These are phyloP conservation scores for Rhodosporidiobolus sp. DNA, from an alignment of 768 basidiomycete species.

Conservation along the genomic window DNA sequence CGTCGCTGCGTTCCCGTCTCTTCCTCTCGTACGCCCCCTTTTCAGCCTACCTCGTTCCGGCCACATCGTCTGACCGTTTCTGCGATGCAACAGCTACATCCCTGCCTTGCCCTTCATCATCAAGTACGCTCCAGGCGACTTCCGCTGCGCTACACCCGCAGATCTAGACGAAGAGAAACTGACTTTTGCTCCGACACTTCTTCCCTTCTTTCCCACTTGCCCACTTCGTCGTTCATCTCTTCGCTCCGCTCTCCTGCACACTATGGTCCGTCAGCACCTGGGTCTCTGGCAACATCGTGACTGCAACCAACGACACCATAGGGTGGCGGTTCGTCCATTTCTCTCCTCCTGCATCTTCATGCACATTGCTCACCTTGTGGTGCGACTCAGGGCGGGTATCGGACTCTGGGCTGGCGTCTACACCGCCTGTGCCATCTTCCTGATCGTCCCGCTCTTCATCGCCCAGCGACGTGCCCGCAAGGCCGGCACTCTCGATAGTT, in stretches of 20 bases:
- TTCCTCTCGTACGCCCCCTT: slow-evolving; percentile 44
- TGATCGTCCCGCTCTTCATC: slow-evolving; percentile 38
- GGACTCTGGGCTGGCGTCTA: slow-evolving; percentile 44
- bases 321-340: slow-evolving; percentile 43
- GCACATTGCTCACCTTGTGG: too few species aligned
- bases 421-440: slow-evolving; percentile 40
- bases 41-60: too few species aligned
- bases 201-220: too few species aligned
- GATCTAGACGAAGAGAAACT: too few species aligned
- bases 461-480: slow-evolving; percentile 40
- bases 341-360: too few species aligned
- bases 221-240: too few species aligned
- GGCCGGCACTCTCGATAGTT: slow-evolving; percentile 32
- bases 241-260: slow-evolving; percentile 37
- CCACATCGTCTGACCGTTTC: too few species aligned
- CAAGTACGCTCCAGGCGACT: neutral
- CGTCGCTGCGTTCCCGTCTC: slow-evolving; percentile 42
- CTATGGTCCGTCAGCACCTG: too few species aligned
- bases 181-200: neutral
- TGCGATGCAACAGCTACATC: slow-evolving; percentile 19
- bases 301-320: slow-evolving; percentile 31
- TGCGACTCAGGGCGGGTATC: slow-evolving; percentile 44
- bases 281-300: slow-evolving; percentile 46
- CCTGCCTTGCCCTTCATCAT: slow-evolving; percentile 45
- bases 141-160: neutral